Percentiles rank a stretch among this genome's conserved stretches.
phyloP scores from a whole-genome alignment of 208 protist genomes.

The Crithidia bombi region DNA sequence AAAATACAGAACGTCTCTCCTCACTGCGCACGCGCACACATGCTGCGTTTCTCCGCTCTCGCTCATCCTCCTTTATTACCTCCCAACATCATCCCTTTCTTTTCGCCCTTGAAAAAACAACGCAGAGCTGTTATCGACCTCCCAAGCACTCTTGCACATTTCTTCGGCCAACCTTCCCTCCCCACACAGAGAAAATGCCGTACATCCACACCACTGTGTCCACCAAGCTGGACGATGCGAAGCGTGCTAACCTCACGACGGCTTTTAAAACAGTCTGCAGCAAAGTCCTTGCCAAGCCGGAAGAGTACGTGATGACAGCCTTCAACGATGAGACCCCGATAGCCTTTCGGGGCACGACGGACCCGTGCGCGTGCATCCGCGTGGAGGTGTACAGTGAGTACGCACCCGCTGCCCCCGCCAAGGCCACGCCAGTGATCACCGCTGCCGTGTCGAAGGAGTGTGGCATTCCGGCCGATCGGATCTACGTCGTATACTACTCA shows the following conservation, averaged over 20 bases:
- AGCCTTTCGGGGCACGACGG: constrained; percentile 24
- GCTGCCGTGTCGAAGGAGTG: constrained; percentile 22
- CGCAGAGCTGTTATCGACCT: too few relatives aligned
- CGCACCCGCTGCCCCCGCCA: constrained; percentile 5
- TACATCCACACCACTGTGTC: constrained; percentile 30
- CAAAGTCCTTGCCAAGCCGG: constrained; percentile 29
- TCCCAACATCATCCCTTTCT: not conserved
- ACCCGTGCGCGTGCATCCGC: constrained; percentile 30
- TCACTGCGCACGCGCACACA: too few relatives aligned
- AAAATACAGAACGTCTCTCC: too few relatives aligned
- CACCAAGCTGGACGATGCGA: constrained; percentile 25
- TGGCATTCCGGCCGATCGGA: constrained; percentile 31
- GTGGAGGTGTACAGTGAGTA: constrained; percentile 30
- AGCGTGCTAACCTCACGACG: constrained; percentile 22
- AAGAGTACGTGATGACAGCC: constrained; percentile 39
- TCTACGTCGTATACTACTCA: constrained; percentile 38
- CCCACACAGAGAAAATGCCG: constrained; percentile 24
- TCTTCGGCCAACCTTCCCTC: too few relatives aligned
- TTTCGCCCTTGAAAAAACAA: constrained; percentile 3
- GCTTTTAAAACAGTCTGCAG: constrained; percentile 26
- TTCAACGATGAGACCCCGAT: constrained; percentile 36
- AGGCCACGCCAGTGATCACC: constrained; percentile 33
- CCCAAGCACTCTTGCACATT: too few relatives aligned
- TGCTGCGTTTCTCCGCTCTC: too few relatives aligned
- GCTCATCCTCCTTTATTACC: not conserved